Base-by-base conservation (phyloP, 2,329 filamentous ascomycete genomes). In the Teratosphaeria zuluensis region DNA sequence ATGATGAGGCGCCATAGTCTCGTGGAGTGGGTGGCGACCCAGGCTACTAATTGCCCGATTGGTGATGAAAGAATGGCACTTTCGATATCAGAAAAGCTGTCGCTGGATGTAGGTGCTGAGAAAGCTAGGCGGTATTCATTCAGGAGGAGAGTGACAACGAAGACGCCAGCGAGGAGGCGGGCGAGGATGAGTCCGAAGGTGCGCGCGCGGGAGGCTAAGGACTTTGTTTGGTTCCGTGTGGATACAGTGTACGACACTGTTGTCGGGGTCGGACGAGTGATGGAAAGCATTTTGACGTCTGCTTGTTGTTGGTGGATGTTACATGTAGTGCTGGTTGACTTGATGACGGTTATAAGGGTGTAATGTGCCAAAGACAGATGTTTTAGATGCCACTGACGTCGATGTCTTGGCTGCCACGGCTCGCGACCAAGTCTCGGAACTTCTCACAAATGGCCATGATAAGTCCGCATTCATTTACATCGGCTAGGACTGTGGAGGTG, bases 161-260 rank as follows among this genome's bases (percentile, higher is more conserved):
- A 68, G 16, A 74, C 53, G 33, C 77, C 78, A 2, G 80, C 59
- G 1, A 78, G 3, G 2, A 78, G 62, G 19, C 81, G 77, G 2
- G 78, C 59, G 5, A 80, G 60, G 54, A 82, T 64, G 51, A 76
- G 71, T 33, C 79, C 58, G 19, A 46, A 59, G 59, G 31, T 61
- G 19, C 61, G 73, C 71, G 64, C 59, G 58, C 73, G 76, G 12
- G 80, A 75, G 14, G 78, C 68, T 33, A 80, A 67, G 16, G 77
- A 80, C 9, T 72, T 72, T 38, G 74, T 75, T 12, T 73, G 69
- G 12, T 88, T 84, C 52, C 85, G 84, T 59, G 92, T 96, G 38
- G 92, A 94, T 58, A 96, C 89, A 32, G 88, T 95, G 80, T 92
- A 97, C 65, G 89, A 88, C 71, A 89, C 86, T n/a, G 94, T 96